Conservation (phyloP, 129 eudicot genomes). For the Dittrichia graveolens region DNA sequence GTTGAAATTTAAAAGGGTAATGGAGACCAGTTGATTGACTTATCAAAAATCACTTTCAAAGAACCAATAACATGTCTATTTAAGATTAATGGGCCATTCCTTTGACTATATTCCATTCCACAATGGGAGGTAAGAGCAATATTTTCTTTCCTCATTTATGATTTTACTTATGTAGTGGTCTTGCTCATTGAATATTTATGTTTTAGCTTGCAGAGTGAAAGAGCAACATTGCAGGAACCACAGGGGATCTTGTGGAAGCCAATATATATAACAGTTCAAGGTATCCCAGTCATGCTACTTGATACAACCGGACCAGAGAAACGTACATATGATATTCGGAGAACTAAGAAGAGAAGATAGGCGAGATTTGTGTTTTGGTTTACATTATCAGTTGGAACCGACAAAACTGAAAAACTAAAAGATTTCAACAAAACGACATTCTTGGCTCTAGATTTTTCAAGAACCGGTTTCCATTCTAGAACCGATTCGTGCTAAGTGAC, state of each 20-base stretch:
- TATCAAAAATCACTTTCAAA: conserved; percentile 20
- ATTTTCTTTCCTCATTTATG: conserved; percentile 1
- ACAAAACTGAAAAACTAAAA: no score
- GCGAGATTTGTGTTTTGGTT: no score
- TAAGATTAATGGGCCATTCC: conserved; percentile 15
- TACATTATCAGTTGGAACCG: no score
- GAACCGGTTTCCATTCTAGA: no score
- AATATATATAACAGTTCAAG: conserved; percentile 66
- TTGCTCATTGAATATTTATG: conserved; percentile 38
- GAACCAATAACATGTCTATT: conserved; percentile 13
- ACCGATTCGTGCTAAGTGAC: no score
- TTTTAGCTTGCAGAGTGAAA: conserved; percentile 94
- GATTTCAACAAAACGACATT: no score
- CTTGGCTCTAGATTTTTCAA: no score
- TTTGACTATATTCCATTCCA: neutral
- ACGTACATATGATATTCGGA: conserved; percentile 68
- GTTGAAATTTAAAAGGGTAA: conserved; percentile 10
- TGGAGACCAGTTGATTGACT: conserved; percentile 13
- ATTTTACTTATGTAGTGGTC: neutral
- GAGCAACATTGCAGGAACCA: conserved; percentile 93
- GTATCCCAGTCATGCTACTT: conserved; percentile 83
- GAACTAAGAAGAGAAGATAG: conserved; percentile 91
- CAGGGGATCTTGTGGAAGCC: conserved; percentile 85
- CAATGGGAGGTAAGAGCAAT: neutral
- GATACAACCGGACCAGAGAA: conserved; percentile 90